A percentile compares a stretch with the other conserved stretches of the same genome.
Conservation (phyloP, 169 alveolate genomes). For the Cryptosporidium parvum region DNA sequence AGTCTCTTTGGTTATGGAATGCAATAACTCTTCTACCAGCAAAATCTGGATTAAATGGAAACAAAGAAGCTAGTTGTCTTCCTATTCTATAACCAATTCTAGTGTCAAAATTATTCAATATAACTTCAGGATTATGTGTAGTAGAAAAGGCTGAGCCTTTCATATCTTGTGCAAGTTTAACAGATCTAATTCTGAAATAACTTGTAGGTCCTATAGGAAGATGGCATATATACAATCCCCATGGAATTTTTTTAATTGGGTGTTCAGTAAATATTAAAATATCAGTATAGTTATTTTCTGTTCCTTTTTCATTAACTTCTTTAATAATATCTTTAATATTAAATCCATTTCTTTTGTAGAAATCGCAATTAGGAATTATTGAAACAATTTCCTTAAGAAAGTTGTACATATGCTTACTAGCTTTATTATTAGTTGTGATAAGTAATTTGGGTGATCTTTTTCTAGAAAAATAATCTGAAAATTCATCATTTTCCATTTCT, state of each 20-base stretch:
- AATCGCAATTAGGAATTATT: slow-evolving; percentile 90
- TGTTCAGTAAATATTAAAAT: slow-evolving; percentile 85
- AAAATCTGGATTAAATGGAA: slow-evolving; percentile 96
- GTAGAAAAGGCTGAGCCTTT: slow-evolving; percentile 90
- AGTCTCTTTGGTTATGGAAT: slow-evolving; percentile 98
- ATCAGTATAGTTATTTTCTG: slow-evolving; percentile 89
- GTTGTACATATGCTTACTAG: slow-evolving; percentile 85
- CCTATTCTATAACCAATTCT: slow-evolving; percentile 97
- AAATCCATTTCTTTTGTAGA: slow-evolving; percentile 88
- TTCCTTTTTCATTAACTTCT: slow-evolving; percentile 87
- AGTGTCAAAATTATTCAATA: slow-evolving; percentile 95
- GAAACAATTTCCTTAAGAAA: slow-evolving; percentile 91
- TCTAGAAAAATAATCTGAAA: slow-evolving; percentile 88
- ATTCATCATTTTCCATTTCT: slow-evolving; percentile 92
- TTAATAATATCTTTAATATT: slow-evolving; percentile 84
- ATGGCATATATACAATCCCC: slow-evolving; percentile 87
- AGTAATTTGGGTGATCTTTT: slow-evolving; percentile 90
- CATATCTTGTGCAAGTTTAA: slow-evolving; percentile 87
- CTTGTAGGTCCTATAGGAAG: slow-evolving; percentile 96
- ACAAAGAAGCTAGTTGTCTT: slow-evolving; percentile 95
- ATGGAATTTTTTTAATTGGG: slow-evolving; percentile 91
- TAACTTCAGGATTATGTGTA: slow-evolving; percentile 95
- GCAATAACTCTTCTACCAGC: slow-evolving; percentile 96
- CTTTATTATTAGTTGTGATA: slow-evolving; percentile 91
- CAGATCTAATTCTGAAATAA: slow-evolving; percentile 89